phyloP scores from a whole-genome alignment of 2,329 filamentous ascomycete species.

The Scortechinia acanthostroma region DNA sequence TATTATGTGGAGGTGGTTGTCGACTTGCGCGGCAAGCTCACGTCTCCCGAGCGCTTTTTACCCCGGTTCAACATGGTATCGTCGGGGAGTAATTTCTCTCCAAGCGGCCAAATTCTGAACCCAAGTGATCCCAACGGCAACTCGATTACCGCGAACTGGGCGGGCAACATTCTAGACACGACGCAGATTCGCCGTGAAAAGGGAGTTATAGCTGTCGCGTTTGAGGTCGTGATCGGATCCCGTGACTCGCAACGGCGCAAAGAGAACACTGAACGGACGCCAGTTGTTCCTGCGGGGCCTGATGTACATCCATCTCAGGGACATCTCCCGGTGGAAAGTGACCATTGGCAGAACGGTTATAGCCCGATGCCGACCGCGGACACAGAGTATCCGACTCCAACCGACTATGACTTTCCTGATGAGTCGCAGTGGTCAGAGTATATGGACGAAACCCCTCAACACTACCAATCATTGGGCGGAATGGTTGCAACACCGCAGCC shows the following conservation, averaged over 20 bases:
- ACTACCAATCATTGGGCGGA: constrained; percentile 13
- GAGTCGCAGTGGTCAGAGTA: not conserved
- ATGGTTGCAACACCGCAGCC: constrained; percentile 14
- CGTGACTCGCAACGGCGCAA: constrained; percentile 43
- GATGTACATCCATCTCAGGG: not conserved
- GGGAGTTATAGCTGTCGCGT: constrained; percentile 48
- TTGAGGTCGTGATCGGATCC: constrained; percentile 56
- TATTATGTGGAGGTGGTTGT: constrained; percentile 60
- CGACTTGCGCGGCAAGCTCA: constrained; percentile 55
- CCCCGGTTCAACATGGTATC: constrained; percentile 15
- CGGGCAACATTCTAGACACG: constrained; percentile 48
- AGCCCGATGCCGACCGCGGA: not conserved
- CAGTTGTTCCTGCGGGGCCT: not conserved
- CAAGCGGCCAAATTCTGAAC: constrained; percentile 15
- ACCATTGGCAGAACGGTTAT: not conserved
- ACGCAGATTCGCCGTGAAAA: constrained; percentile 54
- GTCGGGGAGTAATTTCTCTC: constrained; percentile 24
- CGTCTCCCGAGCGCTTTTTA: constrained; percentile 45
- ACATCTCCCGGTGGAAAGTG: not conserved
- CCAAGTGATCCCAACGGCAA: not conserved
- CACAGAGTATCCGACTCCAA: not conserved
- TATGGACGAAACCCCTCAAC: constrained; percentile 7
- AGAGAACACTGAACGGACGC: constrained; percentile 17
- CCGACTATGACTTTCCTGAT: not conserved
- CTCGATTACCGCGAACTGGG: not conserved